These are phyloP conservation scores for Eucalyptus marginata DNA, from an alignment of 345 rosid species.

Conservation along the genomic window DNA sequence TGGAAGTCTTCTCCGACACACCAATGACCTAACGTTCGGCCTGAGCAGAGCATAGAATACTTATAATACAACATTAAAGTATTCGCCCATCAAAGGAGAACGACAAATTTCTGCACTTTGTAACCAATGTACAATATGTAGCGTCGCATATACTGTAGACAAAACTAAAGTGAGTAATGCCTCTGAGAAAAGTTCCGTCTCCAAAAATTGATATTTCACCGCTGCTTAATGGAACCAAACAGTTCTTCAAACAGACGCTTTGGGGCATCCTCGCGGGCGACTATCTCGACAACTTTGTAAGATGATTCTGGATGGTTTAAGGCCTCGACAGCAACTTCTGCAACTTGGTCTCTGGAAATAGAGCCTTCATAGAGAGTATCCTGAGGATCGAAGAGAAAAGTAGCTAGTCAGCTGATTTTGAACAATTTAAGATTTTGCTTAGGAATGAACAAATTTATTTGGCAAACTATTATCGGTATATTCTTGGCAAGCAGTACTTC, in stretches of 20 bases:
- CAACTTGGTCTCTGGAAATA: conserved; percentile 80
- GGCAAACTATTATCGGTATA: neutral
- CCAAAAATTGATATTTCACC: neutral
- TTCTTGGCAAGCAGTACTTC: neutral
- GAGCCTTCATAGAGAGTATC: conserved; percentile 69
- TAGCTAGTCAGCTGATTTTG: neutral
- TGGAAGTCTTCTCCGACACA: neutral
- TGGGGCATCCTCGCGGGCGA: conserved; percentile 60
- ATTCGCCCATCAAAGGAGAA: neutral
- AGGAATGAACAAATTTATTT: neutral
- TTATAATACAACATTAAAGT: neutral
- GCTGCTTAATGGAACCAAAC: conserved; percentile 50
- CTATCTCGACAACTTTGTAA: conserved; percentile 74
- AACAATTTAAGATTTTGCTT: neutral
- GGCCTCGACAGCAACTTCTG: conserved; percentile 81
- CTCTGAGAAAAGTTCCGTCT: neutral
- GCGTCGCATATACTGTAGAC: neutral
- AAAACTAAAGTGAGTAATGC: neutral
- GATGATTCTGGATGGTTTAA: conserved; percentile 46
- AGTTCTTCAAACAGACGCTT: conserved; percentile 51
- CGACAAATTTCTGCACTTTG: neutral
- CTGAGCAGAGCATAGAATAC: neutral
- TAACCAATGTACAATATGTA: neutral
- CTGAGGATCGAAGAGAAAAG: conserved; percentile 7
- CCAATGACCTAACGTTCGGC: neutral